Conservation (phyloP, 2,329 filamentous ascomycete species). For the Pseudofabraea citricarpa region DNA sequence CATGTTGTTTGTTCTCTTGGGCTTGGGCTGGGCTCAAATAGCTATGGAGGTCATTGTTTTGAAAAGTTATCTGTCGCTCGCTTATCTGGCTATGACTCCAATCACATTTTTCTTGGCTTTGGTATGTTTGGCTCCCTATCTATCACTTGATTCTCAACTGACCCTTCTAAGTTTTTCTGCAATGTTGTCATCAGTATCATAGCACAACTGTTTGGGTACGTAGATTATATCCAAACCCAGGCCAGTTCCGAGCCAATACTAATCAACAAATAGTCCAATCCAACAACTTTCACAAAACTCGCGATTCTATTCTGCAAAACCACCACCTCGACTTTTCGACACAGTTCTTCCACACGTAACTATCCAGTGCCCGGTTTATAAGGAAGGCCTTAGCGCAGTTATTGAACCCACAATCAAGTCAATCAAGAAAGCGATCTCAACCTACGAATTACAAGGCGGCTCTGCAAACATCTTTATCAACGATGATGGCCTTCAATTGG, state of each 20-base stretch:
- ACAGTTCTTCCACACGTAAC: conserved; percentile 41
- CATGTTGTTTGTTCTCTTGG: background rate
- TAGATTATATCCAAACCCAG: too few species aligned
- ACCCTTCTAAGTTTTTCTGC: background rate
- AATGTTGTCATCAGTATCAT: background rate
- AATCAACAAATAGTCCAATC: too few species aligned
- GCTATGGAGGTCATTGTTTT: conserved; percentile 33
- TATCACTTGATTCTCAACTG: conserved; percentile 39
- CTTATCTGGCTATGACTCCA: conserved; percentile 42
- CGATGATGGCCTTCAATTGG: conserved; percentile 62
- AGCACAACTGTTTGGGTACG: background rate
- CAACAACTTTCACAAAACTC: conserved; percentile 10
- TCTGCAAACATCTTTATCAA: conserved; percentile 65
- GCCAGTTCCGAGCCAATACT: too few species aligned
- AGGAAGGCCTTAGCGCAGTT: conserved; percentile 41
- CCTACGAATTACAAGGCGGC: conserved; percentile 58
- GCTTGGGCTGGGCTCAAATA: background rate
- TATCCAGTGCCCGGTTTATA: conserved; percentile 46
- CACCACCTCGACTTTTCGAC: conserved; percentile 32
- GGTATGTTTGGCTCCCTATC: conserved; percentile 43
- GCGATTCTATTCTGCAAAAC: conserved; percentile 29
- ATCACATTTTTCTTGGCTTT: conserved; percentile 30
- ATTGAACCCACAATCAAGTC: conserved; percentile 52
- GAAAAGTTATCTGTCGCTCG: conserved; percentile 53
- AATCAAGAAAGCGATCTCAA: conserved; percentile 51